A percentile compares a stretch with the other conserved stretches of the same genome.
These are phyloP conservation scores for Stentor roeselii DNA, from an alignment of 73 alveolate species.

Conservation along the genomic window DNA sequence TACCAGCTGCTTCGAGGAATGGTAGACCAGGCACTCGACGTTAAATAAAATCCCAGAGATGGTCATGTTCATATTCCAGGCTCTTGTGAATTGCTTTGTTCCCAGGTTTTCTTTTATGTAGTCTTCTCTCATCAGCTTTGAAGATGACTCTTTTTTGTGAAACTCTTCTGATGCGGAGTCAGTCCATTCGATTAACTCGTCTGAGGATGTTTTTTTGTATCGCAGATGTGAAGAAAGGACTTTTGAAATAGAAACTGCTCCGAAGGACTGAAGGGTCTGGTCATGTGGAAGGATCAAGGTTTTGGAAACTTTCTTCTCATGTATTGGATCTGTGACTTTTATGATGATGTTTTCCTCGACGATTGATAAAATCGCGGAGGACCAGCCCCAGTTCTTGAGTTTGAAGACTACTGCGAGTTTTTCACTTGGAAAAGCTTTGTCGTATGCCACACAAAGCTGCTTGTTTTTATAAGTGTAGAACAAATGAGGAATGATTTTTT, in stretches of 20 bases:
- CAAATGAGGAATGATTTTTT: background rate
- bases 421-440: background rate
- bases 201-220: background rate
- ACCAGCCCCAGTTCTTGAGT: background rate
- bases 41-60: no score
- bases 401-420: background rate
- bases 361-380: background rate
- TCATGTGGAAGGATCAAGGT: background rate
- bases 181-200: background rate
- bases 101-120: background rate
- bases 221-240: background rate
- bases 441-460: background rate
- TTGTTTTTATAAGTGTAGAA: no score
- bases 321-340: background rate
- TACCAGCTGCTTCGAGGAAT: background rate
- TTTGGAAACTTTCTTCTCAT: background rate
- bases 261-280: background rate
- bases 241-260: background rate
- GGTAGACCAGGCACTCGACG: background rate
- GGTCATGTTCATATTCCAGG: background rate
- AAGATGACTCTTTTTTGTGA: background rate
- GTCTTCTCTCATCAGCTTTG: background rate
- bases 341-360: background rate
- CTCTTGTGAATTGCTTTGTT: background rate
- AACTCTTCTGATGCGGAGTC: background rate